Conservation (phyloP, 495 filamentous ascomycete species). For the Hyaloscypha finlandica region DNA sequence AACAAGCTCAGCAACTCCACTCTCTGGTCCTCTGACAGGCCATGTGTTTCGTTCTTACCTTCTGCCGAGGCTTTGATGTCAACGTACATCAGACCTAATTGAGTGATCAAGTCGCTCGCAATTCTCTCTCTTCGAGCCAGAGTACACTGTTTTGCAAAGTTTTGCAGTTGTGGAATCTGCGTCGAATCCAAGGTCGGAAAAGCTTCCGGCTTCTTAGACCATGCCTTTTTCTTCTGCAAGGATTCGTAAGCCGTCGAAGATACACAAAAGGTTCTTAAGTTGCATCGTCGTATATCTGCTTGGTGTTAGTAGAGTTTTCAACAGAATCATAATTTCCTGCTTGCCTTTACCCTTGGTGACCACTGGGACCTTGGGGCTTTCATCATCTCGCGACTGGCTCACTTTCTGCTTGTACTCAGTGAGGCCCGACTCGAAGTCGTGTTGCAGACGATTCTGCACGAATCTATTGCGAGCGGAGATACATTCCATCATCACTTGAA, state of each 20-base stretch:
- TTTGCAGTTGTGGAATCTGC: slow-evolving; percentile 17
- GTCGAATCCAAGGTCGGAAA: slow-evolving; percentile 48
- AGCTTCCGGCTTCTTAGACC: slow-evolving; percentile 43
- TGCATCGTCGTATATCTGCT: slow-evolving; percentile 56
- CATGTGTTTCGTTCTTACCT: too few species aligned
- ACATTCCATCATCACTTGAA: neutral
- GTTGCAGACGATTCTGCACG: neutral
- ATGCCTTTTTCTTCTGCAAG: slow-evolving; percentile 50
- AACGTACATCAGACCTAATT: neutral
- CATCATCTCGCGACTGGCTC: too few species aligned
- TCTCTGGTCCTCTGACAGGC: too few species aligned
- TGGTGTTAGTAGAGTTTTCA: slow-evolving; percentile 43
- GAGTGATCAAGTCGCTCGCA: neutral
- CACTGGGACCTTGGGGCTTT: too few species aligned
- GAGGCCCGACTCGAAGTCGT: slow-evolving; percentile 11
- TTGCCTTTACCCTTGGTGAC: too few species aligned
- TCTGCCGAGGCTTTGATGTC: slow-evolving; percentile 2
- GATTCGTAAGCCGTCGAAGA: slow-evolving; percentile 59
- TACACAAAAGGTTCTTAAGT: slow-evolving; percentile 57
- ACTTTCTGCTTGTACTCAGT: neutral
- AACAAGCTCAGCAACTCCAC: too few species aligned
- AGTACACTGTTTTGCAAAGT: slow-evolving; percentile 3
- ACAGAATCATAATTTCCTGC: neutral
- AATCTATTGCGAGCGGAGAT: slow-evolving; percentile 10
- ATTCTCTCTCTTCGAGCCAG: neutral